Evolutionary conservation across 2,329 filamentous ascomycete genomes (phyloP), one percentile per base, ranked within the genome.

Genomic region (Aspergillus sp.): DNA sequence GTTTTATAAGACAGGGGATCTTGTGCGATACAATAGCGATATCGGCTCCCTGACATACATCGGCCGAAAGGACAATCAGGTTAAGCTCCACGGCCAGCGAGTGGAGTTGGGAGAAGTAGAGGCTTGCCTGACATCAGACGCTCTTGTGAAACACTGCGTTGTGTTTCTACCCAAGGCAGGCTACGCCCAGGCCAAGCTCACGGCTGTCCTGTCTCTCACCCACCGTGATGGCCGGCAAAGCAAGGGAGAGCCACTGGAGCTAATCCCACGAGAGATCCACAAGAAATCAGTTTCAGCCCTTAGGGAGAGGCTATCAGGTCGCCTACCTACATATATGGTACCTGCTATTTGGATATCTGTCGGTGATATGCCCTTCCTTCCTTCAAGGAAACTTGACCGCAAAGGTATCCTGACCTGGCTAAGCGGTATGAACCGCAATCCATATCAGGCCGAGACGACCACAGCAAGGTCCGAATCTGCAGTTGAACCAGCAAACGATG

Each of bases 81-180:
- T 88, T 53, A 89, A 90, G 71, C 74, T 89, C 27, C 79, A 81
- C 11, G 89, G 89, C 27, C 86, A 84, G 62, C 77, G 87, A 53
- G 81, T 88, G 51, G 89, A 86, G 71, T 76, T 86, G 51, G 79
- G 75, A 11, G 81, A 80, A 67, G 80, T 80, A 54, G 82, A 77
- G 67, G 74, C 73, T 60, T 75, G 71, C 37, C 58, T 75, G 12
- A 68, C 56, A 22, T 62, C 63, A 13, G 67, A 73, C 44, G 22
- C 58, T 2, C 56, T 63, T 12, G 64, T 75, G 15, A 73, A 70
- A 40, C 73, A 76, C 54, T 73, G 70, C 24, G 58, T 73, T 6
- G 71, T 74, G 0, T 58, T 75, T 11, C 68, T 76, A 46, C 72
- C 74, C 1, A 73, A 73, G 57, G 55, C 63, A 8, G 75, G 75